Base-by-base conservation (phyloP, 257 asterid species). In the Echites panduratus region DNA sequence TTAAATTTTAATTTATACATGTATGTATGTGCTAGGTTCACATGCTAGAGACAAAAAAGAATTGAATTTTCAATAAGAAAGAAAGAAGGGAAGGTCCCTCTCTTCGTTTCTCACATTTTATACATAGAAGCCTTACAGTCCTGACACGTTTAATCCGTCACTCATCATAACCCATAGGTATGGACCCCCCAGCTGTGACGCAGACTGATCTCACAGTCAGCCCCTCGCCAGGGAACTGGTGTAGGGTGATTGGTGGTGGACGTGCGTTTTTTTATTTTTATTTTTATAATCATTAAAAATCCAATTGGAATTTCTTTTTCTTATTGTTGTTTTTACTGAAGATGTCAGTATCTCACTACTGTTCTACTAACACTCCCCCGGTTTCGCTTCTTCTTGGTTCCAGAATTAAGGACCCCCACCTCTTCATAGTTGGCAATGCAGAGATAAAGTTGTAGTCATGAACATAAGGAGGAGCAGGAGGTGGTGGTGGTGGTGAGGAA, bases 71-170 rank as follows among this genome's bases (percentile, higher is more conserved):
- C n/a, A n/a, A n/a, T 40, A 12, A n/a, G 22, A n/a, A n/a, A n/a
- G n/a, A n/a, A n/a, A n/a, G 17, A 17, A 50, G n/a, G 9, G 41
- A 26, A 58, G 65, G 65, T 58, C 65, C 6, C 41, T 58, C 65
- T n/a, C n/a, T n/a, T 26, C 65, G 2, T 58, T 41, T 58, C 41
- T 5, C 65, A 58, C n/a, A 4, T 50, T 0, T 26, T n/a, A n/a
- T n/a, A n/a, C n/a, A 35, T 19, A 64, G 50, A 38, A n/a, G n/a
- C 52, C 70, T 65, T 9, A 22, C 0, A 17, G 9, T 40, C 16
- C 70, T 65, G 54, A 44, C 70, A 43, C 53, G 54, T 66, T 35
- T 20, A 16, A 44, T 66, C 52, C 44, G 54, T 66, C 70, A 43
- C 29, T 44, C 9, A 41, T 41, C 35, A 43, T 2, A 52, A 61